These are phyloP conservation scores for Dacryopinax primogenitus DNA, from an alignment of 768 basidiomycete genomes.

Conservation along the genomic window DNA sequence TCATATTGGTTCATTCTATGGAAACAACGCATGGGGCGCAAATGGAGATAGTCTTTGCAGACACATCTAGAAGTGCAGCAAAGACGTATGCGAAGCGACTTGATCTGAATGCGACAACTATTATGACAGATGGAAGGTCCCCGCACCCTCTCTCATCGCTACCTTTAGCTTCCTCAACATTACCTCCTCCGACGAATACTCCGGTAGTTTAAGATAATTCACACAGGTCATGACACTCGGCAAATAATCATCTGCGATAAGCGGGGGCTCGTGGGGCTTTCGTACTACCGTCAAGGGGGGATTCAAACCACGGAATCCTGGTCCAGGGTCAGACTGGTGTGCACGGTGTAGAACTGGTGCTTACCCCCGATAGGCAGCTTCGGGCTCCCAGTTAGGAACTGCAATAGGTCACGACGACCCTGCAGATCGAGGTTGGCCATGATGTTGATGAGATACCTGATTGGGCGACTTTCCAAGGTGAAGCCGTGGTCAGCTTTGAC, in stretches of 20 bases:
- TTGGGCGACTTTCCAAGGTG: constrained; percentile 85
- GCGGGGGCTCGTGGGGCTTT: constrained; percentile 85
- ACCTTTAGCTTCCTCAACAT: constrained; percentile 70
- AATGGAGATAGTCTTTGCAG: neutral
- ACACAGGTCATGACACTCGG: constrained; percentile 99
- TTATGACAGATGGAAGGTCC: constrained; percentile 95
- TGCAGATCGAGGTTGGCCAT: constrained; percentile 67
- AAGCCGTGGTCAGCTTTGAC: constrained; percentile 98
- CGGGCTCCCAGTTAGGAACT: constrained; percentile 96
- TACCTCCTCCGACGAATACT: constrained; percentile 77
- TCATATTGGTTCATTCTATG: constrained; percentile 7
- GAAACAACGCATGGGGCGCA: neutral
- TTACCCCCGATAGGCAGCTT: constrained; percentile 89
- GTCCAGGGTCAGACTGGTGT: constrained; percentile 14
- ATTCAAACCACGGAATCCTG: constrained; percentile 88
- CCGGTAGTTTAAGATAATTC: constrained; percentile 89
- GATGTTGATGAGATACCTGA: constrained; percentile 73
- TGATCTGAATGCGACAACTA: neutral
- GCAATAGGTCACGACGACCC: constrained; percentile 74
- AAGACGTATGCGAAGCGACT: neutral
- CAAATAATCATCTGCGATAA: constrained; percentile 85
- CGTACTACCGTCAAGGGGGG: constrained; percentile 92
- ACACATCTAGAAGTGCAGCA: constrained; percentile 4
- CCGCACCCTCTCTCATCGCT: constrained; percentile 88
- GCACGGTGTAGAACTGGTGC: constrained; percentile 18